Conservation (phyloP, 306 rosid genomes). For the Adenanthera pavonina region DNA sequence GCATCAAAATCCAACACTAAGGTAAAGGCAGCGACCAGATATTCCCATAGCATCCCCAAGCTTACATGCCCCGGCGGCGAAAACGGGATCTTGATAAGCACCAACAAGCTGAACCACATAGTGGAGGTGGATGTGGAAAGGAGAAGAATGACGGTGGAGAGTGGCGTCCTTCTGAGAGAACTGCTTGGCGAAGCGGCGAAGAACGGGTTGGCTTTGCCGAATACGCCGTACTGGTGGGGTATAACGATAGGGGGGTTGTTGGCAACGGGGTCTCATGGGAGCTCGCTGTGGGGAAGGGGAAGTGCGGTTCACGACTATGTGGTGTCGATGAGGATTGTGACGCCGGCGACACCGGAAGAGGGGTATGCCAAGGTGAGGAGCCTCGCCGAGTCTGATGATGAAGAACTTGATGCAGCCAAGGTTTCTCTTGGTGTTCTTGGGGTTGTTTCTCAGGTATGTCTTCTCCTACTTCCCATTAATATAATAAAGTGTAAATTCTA, state of each 20-base stretch:
- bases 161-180: slow-evolving; percentile 66
- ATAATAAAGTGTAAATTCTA: no score
- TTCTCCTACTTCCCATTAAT: no score
- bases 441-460: slow-evolving; percentile 56
- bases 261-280: slow-evolving; percentile 88
- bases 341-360: no score
- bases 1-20: no score
- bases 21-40: no score
- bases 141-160: slow-evolving; percentile 30
- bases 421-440: no score
- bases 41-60: no score
- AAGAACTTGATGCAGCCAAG: no score
- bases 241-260: slow-evolving; percentile 75
- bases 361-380: no score
- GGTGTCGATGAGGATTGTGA: no score
- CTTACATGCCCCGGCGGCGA: slow-evolving; percentile 58
- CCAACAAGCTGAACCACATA: slow-evolving; percentile 53
- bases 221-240: slow-evolving; percentile 16
- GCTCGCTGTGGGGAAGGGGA: slow-evolving; percentile 78
- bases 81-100: slow-evolving; percentile 75
- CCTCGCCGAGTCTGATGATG: no score
- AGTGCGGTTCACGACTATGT: slow-evolving; percentile 23
- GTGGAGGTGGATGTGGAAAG: slow-evolving; percentile 49
- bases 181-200: slow-evolving; percentile 61
- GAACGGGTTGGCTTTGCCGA: slow-evolving; percentile 65